phyloP scores from a whole-genome alignment of 1,139 yeast genomes.

The Yamadazyma spencermartinsiae region DNA sequence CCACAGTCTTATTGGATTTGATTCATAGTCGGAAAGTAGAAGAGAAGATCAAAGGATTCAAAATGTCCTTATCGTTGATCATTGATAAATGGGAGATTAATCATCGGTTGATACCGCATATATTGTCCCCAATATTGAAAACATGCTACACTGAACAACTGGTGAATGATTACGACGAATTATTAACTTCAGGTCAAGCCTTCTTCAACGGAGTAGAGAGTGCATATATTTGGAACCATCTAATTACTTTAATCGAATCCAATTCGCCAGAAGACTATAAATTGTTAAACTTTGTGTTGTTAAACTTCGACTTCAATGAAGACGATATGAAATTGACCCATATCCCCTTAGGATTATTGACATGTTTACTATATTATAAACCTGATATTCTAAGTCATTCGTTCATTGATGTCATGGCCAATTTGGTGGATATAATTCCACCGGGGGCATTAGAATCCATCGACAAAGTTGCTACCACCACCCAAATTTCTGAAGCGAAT shows the following conservation, averaged over 20 bases:
- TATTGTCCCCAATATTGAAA: slow-evolving; percentile 65
- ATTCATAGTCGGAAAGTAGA: slow-evolving; percentile 29
- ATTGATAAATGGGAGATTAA: slow-evolving; percentile 97
- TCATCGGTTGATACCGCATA: slow-evolving; percentile 61
- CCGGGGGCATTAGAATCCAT: slow-evolving; percentile 48
- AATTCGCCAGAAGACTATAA: slow-evolving; percentile 25
- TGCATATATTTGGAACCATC: slow-evolving; percentile 58
- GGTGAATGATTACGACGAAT: slow-evolving; percentile 29
- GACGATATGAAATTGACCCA: slow-evolving; percentile 83
- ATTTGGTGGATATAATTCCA: slow-evolving; percentile 52
- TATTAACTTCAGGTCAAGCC: slow-evolving; percentile 58
- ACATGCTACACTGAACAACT: slow-evolving; percentile 23
- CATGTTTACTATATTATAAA: slow-evolving; percentile 26
- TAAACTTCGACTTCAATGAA: slow-evolving; percentile 71
- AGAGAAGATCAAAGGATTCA: slow-evolving; percentile 52
- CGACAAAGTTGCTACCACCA: slow-evolving; percentile 26
- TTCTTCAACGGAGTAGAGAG: slow-evolving; percentile 89
- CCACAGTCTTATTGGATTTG: slow-evolving; percentile 52
- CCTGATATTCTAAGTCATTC: slow-evolving; percentile 8
- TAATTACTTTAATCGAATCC: slow-evolving; percentile 1
- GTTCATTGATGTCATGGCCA: background rate
- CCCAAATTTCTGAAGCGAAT: slow-evolving; percentile 2
- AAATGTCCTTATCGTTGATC: slow-evolving; percentile 61
- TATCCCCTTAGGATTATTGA: slow-evolving; percentile 66
- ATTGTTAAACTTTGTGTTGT: slow-evolving; percentile 58